phyloP scores from a whole-genome alignment of 1,139 yeast species.

The Suhomyces anneliseae region DNA sequence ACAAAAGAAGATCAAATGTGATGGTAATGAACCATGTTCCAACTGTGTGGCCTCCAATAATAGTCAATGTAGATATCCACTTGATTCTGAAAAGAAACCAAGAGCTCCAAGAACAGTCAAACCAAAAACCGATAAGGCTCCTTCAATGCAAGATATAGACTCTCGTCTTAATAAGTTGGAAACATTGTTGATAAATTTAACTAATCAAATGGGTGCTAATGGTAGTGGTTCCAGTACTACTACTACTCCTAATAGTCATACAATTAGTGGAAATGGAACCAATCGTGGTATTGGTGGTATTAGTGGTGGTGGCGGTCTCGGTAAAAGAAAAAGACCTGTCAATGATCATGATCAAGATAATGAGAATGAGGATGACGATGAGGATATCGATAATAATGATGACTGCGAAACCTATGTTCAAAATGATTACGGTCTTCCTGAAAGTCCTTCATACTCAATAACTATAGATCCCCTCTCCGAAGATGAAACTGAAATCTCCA shows the following conservation, averaged over 20 bases:
- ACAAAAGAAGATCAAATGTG: slow-evolving; percentile 26
- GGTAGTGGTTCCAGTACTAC: no score
- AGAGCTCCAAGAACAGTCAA: slow-evolving; percentile 1
- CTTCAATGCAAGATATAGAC: slow-evolving; percentile 22
- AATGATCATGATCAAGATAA: not conserved
- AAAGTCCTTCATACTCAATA: not conserved
- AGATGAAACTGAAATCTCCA: not conserved
- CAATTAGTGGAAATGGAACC: no score
- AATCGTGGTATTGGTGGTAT: no score
- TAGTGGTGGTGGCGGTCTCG: no score
- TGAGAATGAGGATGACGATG: not conserved
- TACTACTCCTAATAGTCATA: no score
- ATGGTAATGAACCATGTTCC: slow-evolving; percentile 23
- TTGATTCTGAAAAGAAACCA: slow-evolving; percentile 19
- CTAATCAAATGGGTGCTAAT: slow-evolving; percentile 3
- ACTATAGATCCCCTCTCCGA: not conserved
- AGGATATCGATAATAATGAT: slow-evolving; percentile 1
- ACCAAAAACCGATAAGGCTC: slow-evolving; percentile 8
- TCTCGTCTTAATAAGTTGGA: slow-evolving; percentile 25
- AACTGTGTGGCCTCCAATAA: slow-evolving; percentile 22
- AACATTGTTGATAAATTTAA: slow-evolving; percentile 18
- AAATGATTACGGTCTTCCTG: not conserved
- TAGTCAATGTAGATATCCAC: slow-evolving; percentile 28
- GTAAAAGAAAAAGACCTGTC: no score
- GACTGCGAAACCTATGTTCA: not conserved